These are phyloP conservation scores for Wickerhamiella shivajii DNA, from an alignment of 805 yeast genomes.

Conservation along the genomic window DNA sequence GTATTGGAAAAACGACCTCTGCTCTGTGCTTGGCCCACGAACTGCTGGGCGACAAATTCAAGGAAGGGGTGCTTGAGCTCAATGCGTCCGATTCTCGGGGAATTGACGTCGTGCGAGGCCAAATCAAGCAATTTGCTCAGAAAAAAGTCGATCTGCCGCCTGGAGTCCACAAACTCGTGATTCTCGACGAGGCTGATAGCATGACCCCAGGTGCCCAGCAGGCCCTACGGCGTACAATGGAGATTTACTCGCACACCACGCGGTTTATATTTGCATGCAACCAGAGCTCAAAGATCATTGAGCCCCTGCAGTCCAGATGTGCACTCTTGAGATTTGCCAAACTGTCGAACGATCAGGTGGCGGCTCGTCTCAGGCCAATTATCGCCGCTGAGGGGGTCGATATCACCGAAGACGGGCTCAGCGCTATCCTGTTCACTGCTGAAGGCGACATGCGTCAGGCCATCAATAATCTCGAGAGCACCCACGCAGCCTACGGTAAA, in stretches of 20 bases:
- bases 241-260: slow-evolving; percentile 84
- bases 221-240: slow-evolving; percentile 90
- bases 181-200: slow-evolving; percentile 89
- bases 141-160: slow-evolving; percentile 76
- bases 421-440: slow-evolving; percentile 85
- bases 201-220: slow-evolving; percentile 97
- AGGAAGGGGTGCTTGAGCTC: slow-evolving; percentile 77
- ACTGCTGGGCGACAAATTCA: slow-evolving; percentile 54
- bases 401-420: slow-evolving; percentile 77
- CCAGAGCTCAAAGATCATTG: slow-evolving; percentile 85
- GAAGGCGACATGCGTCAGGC: slow-evolving; percentile 99
- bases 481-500: slow-evolving; percentile 82
- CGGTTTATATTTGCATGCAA: slow-evolving; percentile 98
- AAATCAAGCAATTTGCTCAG: slow-evolving; percentile 92
- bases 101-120: slow-evolving; percentile 86
- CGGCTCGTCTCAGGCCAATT: slow-evolving; percentile 59
- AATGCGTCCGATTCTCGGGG: slow-evolving; percentile 98
- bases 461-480: slow-evolving; percentile 80
- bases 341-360: slow-evolving; percentile 71
- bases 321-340: slow-evolving; percentile 79
- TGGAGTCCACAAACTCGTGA: slow-evolving; percentile 84
- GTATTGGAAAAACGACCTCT: slow-evolving; percentile 94
- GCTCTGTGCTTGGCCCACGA: slow-evolving; percentile 80
- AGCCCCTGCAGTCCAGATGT: slow-evolving; percentile 92
- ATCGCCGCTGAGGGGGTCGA: slow-evolving; percentile 55